phyloP scores from a whole-genome alignment of 305 asterid species.

The Fraxinus ornus region DNA sequence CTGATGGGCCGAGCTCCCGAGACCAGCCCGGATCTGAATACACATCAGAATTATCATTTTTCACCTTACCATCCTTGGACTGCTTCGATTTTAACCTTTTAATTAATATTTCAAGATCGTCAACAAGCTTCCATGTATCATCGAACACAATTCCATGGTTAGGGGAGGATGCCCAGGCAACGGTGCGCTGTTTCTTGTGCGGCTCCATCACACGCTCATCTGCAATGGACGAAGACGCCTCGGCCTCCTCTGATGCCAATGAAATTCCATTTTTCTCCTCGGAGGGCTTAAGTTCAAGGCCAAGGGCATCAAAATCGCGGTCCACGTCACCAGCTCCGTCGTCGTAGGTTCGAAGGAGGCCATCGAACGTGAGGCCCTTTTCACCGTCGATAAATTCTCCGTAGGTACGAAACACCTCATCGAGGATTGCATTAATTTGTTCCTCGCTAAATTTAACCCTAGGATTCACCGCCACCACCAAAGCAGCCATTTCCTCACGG shows the following conservation, averaged over 20 bases:
- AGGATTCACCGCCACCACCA: constrained; percentile 92
- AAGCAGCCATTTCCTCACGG: constrained; percentile 88
- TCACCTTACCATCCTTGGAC: constrained; percentile 72
- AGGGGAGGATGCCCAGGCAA: constrained; percentile 95
- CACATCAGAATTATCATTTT: constrained; percentile 71
- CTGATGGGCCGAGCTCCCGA: constrained; percentile 73
- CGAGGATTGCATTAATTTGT: constrained; percentile 86
- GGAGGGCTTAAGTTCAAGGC: constrained; percentile 64
- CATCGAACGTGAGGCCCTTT: constrained; percentile 83
- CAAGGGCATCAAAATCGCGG: constrained; percentile 89
- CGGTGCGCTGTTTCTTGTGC: constrained; percentile 82
- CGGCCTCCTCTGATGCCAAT: constrained; percentile 60
- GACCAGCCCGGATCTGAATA: constrained; percentile 96
- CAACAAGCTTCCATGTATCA: constrained; percentile 93
- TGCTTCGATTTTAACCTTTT: constrained; percentile 66
- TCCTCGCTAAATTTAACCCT: constrained; percentile 91
- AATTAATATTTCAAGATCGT: constrained; percentile 76
- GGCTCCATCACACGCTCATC: constrained; percentile 85
- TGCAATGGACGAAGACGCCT: constrained; percentile 67
- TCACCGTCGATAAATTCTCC: constrained; percentile 76
- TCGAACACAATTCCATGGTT: constrained; percentile 95
- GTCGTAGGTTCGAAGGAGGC: constrained; percentile 87
- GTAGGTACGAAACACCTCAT: constrained; percentile 86
- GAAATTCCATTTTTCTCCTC: constrained; percentile 55
- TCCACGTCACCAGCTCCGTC: constrained; percentile 98